Evolutionary conservation across 106 monocot species (phyloP).

Genomic region (Allium cepa): DNA sequence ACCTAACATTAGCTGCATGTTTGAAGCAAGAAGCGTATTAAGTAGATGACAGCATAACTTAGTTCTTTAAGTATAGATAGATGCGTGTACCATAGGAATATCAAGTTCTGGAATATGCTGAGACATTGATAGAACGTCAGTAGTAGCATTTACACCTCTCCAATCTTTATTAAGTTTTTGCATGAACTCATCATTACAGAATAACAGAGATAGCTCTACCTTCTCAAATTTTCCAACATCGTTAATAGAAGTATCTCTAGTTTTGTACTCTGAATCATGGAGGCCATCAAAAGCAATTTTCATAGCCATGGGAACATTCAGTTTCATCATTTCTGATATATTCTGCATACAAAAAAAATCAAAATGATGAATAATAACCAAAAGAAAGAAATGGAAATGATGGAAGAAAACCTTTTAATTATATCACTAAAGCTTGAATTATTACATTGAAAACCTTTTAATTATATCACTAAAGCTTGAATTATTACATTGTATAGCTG

Average conservation of each 20-base stretch:
- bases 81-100: constrained; percentile 67
- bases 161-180: constrained; percentile 84
- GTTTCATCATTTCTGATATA: constrained; percentile 73
- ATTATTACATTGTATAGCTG: too few species aligned
- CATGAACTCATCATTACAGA: constrained; percentile 90
- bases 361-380: too few species aligned
- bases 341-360: constrained; percentile 33
- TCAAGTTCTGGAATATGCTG: constrained; percentile 81
- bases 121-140: constrained; percentile 91
- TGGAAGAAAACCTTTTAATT: too few species aligned
- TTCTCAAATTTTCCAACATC: constrained; percentile 77
- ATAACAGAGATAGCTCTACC: constrained; percentile 68
- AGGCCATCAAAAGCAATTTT: constrained; percentile 83
- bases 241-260: constrained; percentile 66
- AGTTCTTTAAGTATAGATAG: background rate
- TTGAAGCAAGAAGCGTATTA: constrained; percentile 1
- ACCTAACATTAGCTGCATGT: constrained; percentile 67
- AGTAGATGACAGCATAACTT: background rate
- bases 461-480: too few species aligned
- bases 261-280: constrained; percentile 59
- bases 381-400: too few species aligned
- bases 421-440: too few species aligned
- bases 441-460: too few species aligned
- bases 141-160: constrained; percentile 79
- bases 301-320: constrained; percentile 91